These are phyloP conservation scores for Trichoderma lentiforme DNA, from an alignment of 2,329 filamentous ascomycete species.

Conservation along the genomic window DNA sequence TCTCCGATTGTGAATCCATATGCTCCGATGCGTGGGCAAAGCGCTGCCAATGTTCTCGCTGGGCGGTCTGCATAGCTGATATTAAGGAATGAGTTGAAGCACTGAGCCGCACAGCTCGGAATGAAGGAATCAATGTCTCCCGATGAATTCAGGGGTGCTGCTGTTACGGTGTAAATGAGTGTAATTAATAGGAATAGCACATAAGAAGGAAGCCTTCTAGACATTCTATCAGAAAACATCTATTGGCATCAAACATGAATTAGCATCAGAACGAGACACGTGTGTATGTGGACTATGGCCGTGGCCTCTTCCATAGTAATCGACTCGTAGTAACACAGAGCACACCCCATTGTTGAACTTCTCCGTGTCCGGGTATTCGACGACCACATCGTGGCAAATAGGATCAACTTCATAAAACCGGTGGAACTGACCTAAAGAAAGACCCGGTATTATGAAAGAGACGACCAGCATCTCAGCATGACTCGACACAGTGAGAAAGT, in stretches of 20 bases:
- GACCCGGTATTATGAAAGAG: slow-evolving; percentile 18
- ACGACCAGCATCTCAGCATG: slow-evolving; percentile 37
- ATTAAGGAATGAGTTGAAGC: slow-evolving; percentile 61
- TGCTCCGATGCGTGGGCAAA: slow-evolving; percentile 58
- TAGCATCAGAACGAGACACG: background rate
- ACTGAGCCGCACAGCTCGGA: slow-evolving; percentile 58
- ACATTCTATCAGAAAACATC: slow-evolving; percentile 46
- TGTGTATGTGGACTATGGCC: too few species aligned
- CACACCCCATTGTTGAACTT: background rate
- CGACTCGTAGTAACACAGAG: background rate
- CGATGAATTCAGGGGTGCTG: slow-evolving; percentile 32
- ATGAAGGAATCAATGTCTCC: slow-evolving; percentile 43
- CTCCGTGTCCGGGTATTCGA: background rate
- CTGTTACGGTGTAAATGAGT: slow-evolving; percentile 27
- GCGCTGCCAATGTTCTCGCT: slow-evolving; percentile 53
- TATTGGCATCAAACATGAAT: slow-evolving; percentile 22
- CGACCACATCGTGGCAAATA: background rate
- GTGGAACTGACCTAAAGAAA: slow-evolving; percentile 21
- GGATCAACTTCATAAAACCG: background rate
- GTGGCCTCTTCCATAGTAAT: background rate
- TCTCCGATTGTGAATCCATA: slow-evolving; percentile 70
- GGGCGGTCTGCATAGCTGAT: slow-evolving; percentile 56
- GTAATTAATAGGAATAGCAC: slow-evolving; percentile 33
- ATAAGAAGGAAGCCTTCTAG: slow-evolving; percentile 32
- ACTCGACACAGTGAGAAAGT: slow-evolving; percentile 21